A percentile compares a stretch with the other conserved stretches of the same genome.
These are phyloP conservation scores for Hortiboletus flavorubellus DNA, from an alignment of 768 basidiomycete species.

Conservation along the genomic window DNA sequence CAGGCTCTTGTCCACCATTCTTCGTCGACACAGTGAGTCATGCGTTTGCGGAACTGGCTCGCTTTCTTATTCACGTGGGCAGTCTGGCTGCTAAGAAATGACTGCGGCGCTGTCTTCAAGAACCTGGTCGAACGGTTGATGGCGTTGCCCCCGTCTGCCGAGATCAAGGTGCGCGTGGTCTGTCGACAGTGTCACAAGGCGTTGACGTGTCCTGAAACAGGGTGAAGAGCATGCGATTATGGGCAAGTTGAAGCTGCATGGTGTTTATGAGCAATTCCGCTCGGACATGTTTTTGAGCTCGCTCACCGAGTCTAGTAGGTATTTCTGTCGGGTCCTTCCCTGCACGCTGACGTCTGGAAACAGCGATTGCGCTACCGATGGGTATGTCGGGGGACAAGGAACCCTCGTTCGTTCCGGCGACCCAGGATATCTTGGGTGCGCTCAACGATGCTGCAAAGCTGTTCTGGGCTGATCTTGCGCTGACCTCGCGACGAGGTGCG, in stretches of 20 bases:
- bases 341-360: slow-evolving; percentile 7
- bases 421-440: slow-evolving; percentile 54
- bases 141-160: slow-evolving; percentile 51
- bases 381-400: slow-evolving; percentile 54
- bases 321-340: neutral
- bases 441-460: slow-evolving; percentile 67
- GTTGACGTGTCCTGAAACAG: slow-evolving; percentile 35
- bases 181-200: neutral
- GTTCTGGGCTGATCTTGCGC: slow-evolving; percentile 61
- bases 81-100: slow-evolving; percentile 70
- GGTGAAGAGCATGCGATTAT: slow-evolving; percentile 73
- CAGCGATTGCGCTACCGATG: slow-evolving; percentile 84
- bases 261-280: slow-evolving; percentile 74
- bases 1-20: slow-evolving; percentile 53
- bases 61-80: neutral
- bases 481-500: slow-evolving; percentile 55
- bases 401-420: slow-evolving; percentile 39
- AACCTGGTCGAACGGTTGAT: slow-evolving; percentile 55
- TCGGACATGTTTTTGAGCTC: slow-evolving; percentile 90
- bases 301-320: slow-evolving; percentile 84
- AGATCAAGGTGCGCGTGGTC: slow-evolving; percentile 49
- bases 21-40: slow-evolving; percentile 65
- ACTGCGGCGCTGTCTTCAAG: slow-evolving; percentile 49
- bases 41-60: neutral
- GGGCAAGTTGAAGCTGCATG: slow-evolving; percentile 74